phyloP scores from a whole-genome alignment of 768 basidiomycete genomes.

The Mycena belliarum region DNA sequence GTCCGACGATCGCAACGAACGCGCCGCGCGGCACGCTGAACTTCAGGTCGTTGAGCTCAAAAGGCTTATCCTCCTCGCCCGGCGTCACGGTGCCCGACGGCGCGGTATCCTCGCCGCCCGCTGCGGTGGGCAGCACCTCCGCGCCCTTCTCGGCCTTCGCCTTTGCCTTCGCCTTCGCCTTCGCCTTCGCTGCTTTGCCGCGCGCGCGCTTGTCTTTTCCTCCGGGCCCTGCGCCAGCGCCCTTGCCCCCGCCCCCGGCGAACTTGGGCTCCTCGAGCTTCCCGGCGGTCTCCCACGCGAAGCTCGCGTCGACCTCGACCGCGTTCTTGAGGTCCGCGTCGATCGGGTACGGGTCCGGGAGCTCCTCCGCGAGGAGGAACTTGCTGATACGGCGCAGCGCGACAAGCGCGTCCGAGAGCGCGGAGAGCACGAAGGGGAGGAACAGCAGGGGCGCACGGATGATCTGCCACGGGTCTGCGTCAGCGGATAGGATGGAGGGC shows the following conservation, averaged over 20 bases:
- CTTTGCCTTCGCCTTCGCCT: conserved; percentile 6
- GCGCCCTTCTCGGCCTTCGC: conserved; percentile 24
- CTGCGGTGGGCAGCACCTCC: conserved; percentile 25
- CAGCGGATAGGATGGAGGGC: background rate
- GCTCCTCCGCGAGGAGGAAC: conserved; percentile 58
- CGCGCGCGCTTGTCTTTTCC: conserved; percentile 1
- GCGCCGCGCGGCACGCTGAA: conserved; percentile 53
- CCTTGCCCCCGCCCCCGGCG: background rate
- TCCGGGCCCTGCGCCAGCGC: background rate
- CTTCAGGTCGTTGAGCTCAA: conserved; percentile 48
- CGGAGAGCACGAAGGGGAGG: conserved; percentile 54
- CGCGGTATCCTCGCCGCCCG: conserved; percentile 13
- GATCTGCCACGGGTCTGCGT: conserved; percentile 41
- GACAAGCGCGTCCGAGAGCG: conserved; percentile 49
- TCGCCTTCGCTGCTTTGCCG: conserved; percentile 12
- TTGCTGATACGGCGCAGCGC: conserved; percentile 49
- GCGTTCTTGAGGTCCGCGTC: conserved; percentile 39
- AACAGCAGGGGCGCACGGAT: conserved; percentile 60
- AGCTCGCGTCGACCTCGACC: conserved; percentile 50
- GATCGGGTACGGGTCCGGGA: conserved; percentile 46
- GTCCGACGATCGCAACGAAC: conserved; percentile 73
- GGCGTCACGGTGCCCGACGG: conserved; percentile 19
- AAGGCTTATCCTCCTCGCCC: conserved; percentile 43
- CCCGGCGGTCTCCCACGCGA: conserved; percentile 49
- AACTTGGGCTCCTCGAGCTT: conserved; percentile 21